Conservation (phyloP, 2,329 filamentous ascomycete genomes). For the Hypoxylon sp. region DNA sequence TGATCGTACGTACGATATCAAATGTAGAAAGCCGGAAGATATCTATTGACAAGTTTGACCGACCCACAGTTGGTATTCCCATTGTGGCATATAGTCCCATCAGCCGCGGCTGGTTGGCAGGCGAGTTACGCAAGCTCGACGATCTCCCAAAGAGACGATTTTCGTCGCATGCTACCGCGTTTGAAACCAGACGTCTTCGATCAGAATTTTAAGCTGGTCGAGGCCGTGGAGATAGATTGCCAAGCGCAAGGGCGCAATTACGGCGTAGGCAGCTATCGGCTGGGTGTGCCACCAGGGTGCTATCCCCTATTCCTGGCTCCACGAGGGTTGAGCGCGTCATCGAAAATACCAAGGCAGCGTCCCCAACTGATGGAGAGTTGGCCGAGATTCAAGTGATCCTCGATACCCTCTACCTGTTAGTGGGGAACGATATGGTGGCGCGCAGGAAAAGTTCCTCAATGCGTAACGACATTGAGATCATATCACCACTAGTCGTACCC, state of each 20-base stretch:
- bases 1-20: constrained; percentile 55
- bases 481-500: no score
- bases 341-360: constrained; percentile 61
- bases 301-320: constrained; percentile 55
- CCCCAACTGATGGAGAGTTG: constrained; percentile 56
- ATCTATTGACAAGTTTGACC: constrained; percentile 64
- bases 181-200: constrained; percentile 66
- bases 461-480: not conserved
- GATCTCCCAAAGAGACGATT: constrained; percentile 63
- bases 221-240: constrained; percentile 63
- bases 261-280: constrained; percentile 66
- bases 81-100: constrained; percentile 70
- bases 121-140: constrained; percentile 60
- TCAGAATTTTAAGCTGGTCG: constrained; percentile 66
- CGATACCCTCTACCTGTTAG: constrained; percentile 19
- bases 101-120: constrained; percentile 62
- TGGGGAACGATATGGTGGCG: constrained; percentile 30
- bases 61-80: constrained; percentile 64
- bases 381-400: constrained; percentile 53
- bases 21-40: constrained; percentile 55
- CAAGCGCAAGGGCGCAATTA: constrained; percentile 61
- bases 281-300: constrained; percentile 63
- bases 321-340: constrained; percentile 57
- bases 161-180: constrained; percentile 60
- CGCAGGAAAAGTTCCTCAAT: constrained; percentile 14